phyloP scores from a whole-genome alignment of 2,329 filamentous ascomycete genomes.

The Fusarium foetens region DNA sequence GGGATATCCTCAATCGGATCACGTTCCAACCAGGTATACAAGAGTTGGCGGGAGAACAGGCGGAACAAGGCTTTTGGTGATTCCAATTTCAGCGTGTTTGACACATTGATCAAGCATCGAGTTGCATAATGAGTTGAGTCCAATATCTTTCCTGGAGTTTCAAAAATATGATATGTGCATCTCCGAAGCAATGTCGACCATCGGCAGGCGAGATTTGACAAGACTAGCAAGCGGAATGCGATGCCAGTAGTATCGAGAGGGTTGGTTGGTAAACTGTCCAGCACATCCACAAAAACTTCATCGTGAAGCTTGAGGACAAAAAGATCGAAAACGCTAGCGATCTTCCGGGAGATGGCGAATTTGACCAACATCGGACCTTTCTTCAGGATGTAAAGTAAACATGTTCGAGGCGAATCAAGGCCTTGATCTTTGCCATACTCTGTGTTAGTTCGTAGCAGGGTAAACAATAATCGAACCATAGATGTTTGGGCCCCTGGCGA shows the following conservation, averaged over 20 bases:
- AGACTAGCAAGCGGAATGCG: constrained; percentile 79
- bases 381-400: constrained; percentile 77
- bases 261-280: constrained; percentile 81
- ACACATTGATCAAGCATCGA: constrained; percentile 74
- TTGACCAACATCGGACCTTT: constrained; percentile 76
- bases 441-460: constrained; percentile 73
- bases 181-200: constrained; percentile 89
- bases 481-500: constrained; percentile 75
- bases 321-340: constrained; percentile 80
- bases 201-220: constrained; percentile 79
- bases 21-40: constrained; percentile 88
- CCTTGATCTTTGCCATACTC: constrained; percentile 71
- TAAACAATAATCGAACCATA: constrained; percentile 75
- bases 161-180: constrained; percentile 94
- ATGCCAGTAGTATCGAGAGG: constrained; percentile 81
- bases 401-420: constrained; percentile 72
- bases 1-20: constrained; percentile 78
- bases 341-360: constrained; percentile 74
- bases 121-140: constrained; percentile 75
- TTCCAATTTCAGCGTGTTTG: constrained; percentile 70
- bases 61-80: constrained; percentile 78
- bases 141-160: constrained; percentile 80
- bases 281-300: constrained; percentile 82
- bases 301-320: constrained; percentile 88
- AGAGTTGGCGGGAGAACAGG: constrained; percentile 86